Base-by-base conservation (phyloP, 75 land plant genomes). In the Cryptomeria japonica region DNA sequence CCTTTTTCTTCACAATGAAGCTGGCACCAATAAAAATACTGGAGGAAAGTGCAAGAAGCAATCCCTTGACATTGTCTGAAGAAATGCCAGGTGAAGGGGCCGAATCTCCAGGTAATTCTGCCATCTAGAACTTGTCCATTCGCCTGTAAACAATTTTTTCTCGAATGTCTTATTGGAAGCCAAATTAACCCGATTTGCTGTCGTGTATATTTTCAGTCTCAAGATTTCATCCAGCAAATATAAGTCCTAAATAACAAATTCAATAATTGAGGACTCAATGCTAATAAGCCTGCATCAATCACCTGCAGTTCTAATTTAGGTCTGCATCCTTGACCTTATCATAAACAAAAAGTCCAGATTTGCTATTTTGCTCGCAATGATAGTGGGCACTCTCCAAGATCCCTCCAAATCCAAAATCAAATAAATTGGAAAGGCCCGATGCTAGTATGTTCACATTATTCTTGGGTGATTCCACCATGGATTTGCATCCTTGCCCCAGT, bases 21-120 rank as follows among this genome's bases (percentile, higher is more conserved):
- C 98, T 96, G 80, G 97, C 91, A 19, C 98, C 98, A 86, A 96
- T 96, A 93, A 96, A 96, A 53, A 94, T 76, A 86, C 98, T 96
- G 2, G 98, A 96, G 25, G 94, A 92, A 38, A 96, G 84, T 39
- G 98, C 98, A 87, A 96, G 84, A 22, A 90, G 70, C 44, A 96
- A 90, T 75, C 98, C 98, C 86, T 86, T 89, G 78, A 95, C 87
- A 90, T 95, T 96, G 75, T 94, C 96, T 5, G 92, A 47, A 36
- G 95, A 85, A 51, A 85, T 51, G 68, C 64, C 39, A 56, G 86
- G 28, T 16, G 86, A 51, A 85, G 68, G 34, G 41, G 53, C 56
- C 38, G 38, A 31, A 55, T 51, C 56, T 85, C 32, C 68, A 32
- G 38, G 28, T 56, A 56, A 56, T 55, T 56, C 41, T 85, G 86